Base-by-base conservation (phyloP, 495 filamentous ascomycete species). In the Penicillium egyptiacum region DNA sequence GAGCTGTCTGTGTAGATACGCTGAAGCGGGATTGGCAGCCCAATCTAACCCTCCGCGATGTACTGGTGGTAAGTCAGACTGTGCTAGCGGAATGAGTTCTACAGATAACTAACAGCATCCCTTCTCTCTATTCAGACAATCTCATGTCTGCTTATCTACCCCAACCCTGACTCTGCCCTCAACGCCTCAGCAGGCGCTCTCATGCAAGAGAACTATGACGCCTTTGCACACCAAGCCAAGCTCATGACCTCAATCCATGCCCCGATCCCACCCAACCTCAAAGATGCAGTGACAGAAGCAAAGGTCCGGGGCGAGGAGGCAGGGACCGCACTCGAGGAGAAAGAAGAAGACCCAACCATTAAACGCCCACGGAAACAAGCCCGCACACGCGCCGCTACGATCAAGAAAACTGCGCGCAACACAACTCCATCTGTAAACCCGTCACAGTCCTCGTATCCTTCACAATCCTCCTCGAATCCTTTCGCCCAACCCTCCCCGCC, bases 201-300 rank as follows among this genome's bases (percentile, higher is more conserved):
- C 48, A 75, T 87, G 2, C 78, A 81, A 50, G 86, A 88, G 33
- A 84, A 88, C 55, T 89, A 83, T 56, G 76, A 75, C 12, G 77
- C 74, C 4, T 90, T 84, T 66, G 75, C 79, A 48, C 76, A 80
- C 44, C 77, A 87, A 57, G 87, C 86, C 16, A 81, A 74, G 62
- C 64, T 89, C 25, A 87, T 88, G 85, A 85, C 85, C 16, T 81
- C 79, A 4, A 84, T 89, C 25, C 86, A 90, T 56, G 87, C 87
- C 0, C 66, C 61, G 0, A 71, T 88, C 28, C 83, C 86, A 1
- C 44, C 60, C 11, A 70, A 75, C 2, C 40, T 82, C 28, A 66
- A 66, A 41, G 60, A 62, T 7, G 73, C 72, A 16, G 84, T 81
- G 11, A 55, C 64, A 22, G 81, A 86, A 66, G 86, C 87, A 19